These are phyloP conservation scores for Metschnikowia continentalis DNA, from an alignment of 805 yeast genomes.

Conservation along the genomic window DNA sequence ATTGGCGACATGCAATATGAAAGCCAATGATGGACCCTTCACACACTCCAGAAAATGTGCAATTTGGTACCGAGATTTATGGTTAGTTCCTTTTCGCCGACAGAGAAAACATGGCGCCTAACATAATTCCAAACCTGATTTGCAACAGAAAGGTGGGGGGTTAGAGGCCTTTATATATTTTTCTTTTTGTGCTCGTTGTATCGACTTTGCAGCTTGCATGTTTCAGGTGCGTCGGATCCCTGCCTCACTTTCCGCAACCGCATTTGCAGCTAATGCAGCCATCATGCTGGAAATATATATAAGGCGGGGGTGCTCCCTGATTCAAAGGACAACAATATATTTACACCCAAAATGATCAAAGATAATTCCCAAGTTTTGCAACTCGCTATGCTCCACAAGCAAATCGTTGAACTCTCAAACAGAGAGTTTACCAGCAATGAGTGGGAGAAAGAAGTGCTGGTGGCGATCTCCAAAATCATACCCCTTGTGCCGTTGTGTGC, in stretches of 20 bases:
- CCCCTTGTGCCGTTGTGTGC: not conserved
- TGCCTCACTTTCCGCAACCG: not conserved
- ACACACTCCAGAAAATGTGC: too few relatives aligned
- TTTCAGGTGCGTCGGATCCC: not conserved
- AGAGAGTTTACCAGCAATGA: not conserved
- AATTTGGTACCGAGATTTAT: too few relatives aligned
- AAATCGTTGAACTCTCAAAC: not conserved
- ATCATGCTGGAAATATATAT: not conserved
- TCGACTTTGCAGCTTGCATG: not conserved
- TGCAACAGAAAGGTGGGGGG: not conserved
- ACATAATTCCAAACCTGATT: not conserved
- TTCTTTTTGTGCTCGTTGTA: not conserved
- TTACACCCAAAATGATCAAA: not conserved
- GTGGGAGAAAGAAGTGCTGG: slow-evolving; percentile 1
- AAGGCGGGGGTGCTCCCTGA: not conserved
- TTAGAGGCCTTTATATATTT: not conserved
- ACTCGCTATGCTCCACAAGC: not conserved
- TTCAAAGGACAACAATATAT: too few relatives aligned
- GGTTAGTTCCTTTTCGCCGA: too few relatives aligned
- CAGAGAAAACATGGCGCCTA: too few relatives aligned
- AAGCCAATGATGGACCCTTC: too few relatives aligned
- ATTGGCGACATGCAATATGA: too few relatives aligned
- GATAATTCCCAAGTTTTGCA: slow-evolving; percentile 2
- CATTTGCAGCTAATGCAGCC: slow-evolving; percentile 2
- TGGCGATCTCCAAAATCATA: not conserved